phyloP scores from a whole-genome alignment of 768 basidiomycete genomes.

The Gloeopeniophorella convolvens region DNA sequence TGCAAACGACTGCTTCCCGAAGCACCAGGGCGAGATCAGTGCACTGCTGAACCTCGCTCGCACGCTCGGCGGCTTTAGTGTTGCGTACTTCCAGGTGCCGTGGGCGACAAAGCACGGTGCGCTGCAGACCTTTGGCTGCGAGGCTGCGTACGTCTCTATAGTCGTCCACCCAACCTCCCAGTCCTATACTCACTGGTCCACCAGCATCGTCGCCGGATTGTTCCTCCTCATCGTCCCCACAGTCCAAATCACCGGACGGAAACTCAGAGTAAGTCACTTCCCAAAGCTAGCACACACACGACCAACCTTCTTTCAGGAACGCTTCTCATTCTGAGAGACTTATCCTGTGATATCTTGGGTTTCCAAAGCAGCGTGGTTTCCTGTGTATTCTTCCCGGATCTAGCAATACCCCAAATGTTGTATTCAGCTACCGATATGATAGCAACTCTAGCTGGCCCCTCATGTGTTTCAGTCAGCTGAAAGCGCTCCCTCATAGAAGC shows the following conservation, averaged over 20 bases:
- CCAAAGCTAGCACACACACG: too few relatives aligned
- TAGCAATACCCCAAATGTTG: too few relatives aligned
- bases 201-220: slow-evolving; percentile 42
- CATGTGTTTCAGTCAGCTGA: too few relatives aligned
- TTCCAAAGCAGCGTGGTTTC: neutral
- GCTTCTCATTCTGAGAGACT: slow-evolving; percentile 5
- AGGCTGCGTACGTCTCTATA: slow-evolving; percentile 45
- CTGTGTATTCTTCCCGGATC: too few relatives aligned
- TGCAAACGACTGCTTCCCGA: slow-evolving; percentile 45
- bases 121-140: slow-evolving; percentile 53
- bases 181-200: neutral
- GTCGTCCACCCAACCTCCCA: neutral
- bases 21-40: slow-evolving; percentile 53
- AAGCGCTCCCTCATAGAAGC: too few relatives aligned
- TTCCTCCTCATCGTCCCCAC: slow-evolving; percentile 47
- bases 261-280: slow-evolving; percentile 36
- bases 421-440: too few relatives aligned
- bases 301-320: neutral
- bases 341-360: neutral
- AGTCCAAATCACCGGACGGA: slow-evolving; percentile 43
- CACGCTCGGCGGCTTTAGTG: slow-evolving; percentile 52
- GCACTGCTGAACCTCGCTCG: slow-evolving; percentile 53
- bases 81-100: slow-evolving; percentile 61
- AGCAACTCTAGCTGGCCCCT: too few relatives aligned
- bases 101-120: slow-evolving; percentile 58